A percentile compares a stretch with the other conserved stretches of the same genome.
Conservation (phyloP, 2,329 filamentous ascomycete species). For the Stagonosporopsis cucurbitacearum region DNA sequence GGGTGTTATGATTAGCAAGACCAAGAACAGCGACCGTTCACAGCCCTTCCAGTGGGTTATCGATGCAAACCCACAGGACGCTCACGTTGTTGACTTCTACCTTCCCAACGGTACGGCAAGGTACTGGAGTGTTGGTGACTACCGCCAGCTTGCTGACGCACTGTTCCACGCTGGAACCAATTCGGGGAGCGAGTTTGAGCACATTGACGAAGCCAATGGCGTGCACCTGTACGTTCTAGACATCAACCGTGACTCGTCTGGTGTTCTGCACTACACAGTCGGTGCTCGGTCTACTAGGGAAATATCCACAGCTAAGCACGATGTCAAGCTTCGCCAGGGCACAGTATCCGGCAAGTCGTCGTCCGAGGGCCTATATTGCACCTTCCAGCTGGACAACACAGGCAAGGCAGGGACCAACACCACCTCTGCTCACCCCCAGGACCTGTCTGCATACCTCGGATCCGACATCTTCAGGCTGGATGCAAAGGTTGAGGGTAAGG, state of each 20-base stretch:
- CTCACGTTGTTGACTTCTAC: conserved; percentile 58
- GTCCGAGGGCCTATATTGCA: conserved; percentile 52
- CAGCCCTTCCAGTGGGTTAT: conserved; percentile 63
- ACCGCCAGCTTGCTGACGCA: conserved; percentile 61
- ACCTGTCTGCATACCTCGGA: conserved; percentile 50
- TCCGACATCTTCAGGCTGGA: conserved; percentile 59
- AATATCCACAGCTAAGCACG: conserved; percentile 41
- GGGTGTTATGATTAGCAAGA: conserved; percentile 63
- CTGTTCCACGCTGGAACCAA: conserved; percentile 62
- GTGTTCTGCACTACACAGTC: conserved; percentile 58
- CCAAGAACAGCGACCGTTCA: conserved; percentile 52
- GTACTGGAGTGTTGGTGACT: conserved; percentile 60
- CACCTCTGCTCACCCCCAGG: conserved; percentile 37
- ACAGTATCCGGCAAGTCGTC: conserved; percentile 36
- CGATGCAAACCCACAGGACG: conserved; percentile 62
- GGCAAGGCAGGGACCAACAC: conserved; percentile 40
- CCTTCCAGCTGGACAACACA: conserved; percentile 57
- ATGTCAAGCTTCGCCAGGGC: conserved; percentile 51
- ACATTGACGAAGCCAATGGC: conserved; percentile 56
- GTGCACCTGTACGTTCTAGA: conserved; percentile 60
- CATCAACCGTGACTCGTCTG: conserved; percentile 50
- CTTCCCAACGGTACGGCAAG: conserved; percentile 57
- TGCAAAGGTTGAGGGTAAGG: conserved; percentile 53
- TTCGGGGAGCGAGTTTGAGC: conserved; percentile 59
- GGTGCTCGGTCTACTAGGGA: conserved; percentile 55